Base-by-base conservation (phyloP, 129 eudicot genomes). In the Flaveria trinervia region DNA sequence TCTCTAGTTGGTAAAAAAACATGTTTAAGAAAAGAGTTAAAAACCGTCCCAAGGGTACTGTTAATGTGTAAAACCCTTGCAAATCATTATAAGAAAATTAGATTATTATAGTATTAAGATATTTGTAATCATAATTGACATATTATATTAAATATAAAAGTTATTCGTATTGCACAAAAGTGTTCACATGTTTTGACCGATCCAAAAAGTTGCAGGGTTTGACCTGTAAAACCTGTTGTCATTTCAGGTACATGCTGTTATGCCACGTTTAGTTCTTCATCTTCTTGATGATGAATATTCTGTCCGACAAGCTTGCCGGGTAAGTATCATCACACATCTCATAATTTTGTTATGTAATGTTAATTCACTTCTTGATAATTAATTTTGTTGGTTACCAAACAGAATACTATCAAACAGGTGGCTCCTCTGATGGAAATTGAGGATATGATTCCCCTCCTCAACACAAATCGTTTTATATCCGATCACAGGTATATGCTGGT, bases 251-350 rank as follows among this genome's bases (percentile, higher is more conserved):
- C 98, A 86, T 78, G 90, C 90, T 25, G 85, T 81, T 36, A 81
- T 93, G 57, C 98, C 98, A 46, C 96, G 98, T n/a, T 80, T 90
- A 91, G 83, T 88, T 68, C 85, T 93, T 72, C 98, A 93, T 84
- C 95, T 93, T 68, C 90, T 85, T 30, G 98, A 93, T 80, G 97
- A 93, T 79, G 98, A 93, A 81, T 81, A 73, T 74, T 79, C 79
- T 65, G 92, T 93, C 46, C 85, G 98, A 76, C 88, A 88, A 76
- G 95, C 98, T 74, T 93, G 98, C 85, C 87, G 83, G 95, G 98
- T 93, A 86, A 75, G 55, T 50, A 55, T n/a, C 51, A 7, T 17
- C 13, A 4, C 3, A 44, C 59, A 28, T 18, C 22, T 71, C 30
- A 22, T 78, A 6, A 71, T 18, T 69, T 60, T 30, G 16, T 41